Base-by-base conservation (phyloP, 495 filamentous ascomycete species). In the Aspergillus ostianus region DNA sequence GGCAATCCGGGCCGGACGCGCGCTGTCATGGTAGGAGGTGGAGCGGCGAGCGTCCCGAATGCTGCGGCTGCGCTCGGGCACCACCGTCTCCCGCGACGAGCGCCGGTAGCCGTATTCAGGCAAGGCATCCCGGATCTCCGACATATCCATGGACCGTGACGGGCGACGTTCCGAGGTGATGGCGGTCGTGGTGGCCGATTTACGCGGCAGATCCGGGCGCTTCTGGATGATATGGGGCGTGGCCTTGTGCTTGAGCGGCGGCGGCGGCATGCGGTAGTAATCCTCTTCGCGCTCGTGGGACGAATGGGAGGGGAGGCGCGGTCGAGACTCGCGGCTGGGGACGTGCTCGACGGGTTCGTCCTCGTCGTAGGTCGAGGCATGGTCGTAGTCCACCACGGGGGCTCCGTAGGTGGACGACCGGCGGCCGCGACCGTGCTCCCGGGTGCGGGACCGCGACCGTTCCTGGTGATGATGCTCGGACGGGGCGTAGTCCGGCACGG, bases 221-320 rank as follows among this genome's bases (percentile, higher is more conserved):
- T 69, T 73, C 54, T 80, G 76, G 54, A 75, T 72, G 44, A 80
- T 70, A 44, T 71, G 64, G 47, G 75, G 66, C 55, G 68, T 23
- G 45, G 67, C 36, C 56, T 59, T 72, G 47, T 64, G 47, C 58
- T 71, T 76, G 19, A 64, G 56, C n/a, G 77, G 73, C 30, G 72
- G 76, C 15, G 77, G 77, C 44, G 74, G 77, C 74, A 81, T 80
- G 36, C 64, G 68, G 51, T 76, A 74, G 51, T 67, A 77, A 46
- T 81, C 77, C 51, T 82, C 79, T n/a, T 74, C 73, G 5, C 58
- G 64, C 9, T 70, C 68, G 47, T 67, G 65, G 10, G 56, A 59
- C 44, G 53, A 64, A 44, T 61, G 70, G 23, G 70, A 62, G 32
- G 61, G 62, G 18, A 60, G 57, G 12, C 66, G 67, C 15, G 66